These are phyloP conservation scores for Cladosporium sp. DNA, from an alignment of 2,329 filamentous ascomycete genomes.

Conservation along the genomic window DNA sequence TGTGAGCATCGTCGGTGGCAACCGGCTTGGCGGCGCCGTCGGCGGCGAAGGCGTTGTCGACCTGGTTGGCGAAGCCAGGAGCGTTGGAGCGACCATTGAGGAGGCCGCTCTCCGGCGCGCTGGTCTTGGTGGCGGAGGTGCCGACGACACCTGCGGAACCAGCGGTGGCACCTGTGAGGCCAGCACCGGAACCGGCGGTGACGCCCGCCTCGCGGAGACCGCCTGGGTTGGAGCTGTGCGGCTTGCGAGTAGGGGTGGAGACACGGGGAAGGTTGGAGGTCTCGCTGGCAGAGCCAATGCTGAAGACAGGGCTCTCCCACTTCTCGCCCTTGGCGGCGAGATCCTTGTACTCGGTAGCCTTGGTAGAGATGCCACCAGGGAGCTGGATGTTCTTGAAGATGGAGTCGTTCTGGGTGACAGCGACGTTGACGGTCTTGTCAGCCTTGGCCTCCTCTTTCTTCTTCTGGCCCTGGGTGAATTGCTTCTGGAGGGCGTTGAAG, in stretches of 20 bases:
- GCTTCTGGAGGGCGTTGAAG: constrained; percentile 67
- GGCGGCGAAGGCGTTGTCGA: constrained; percentile 38
- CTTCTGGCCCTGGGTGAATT: constrained; percentile 70
- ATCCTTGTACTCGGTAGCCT: constrained; percentile 91
- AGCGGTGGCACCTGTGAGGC: constrained; percentile 13
- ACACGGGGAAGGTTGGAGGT: constrained; percentile 65
- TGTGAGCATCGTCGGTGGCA: constrained; percentile 27
- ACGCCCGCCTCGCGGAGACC: constrained; percentile 13
- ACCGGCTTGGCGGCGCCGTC: constrained; percentile 18
- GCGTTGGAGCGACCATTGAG: constrained; percentile 22
- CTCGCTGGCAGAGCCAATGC: constrained; percentile 71
- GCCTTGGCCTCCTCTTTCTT: constrained; percentile 59
- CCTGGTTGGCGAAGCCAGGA: constrained; percentile 39
- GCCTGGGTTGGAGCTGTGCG: constrained; percentile 43
- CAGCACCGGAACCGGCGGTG: constrained; percentile 6
- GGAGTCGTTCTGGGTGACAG: constrained; percentile 82
- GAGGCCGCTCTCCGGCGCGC: constrained; percentile 14
- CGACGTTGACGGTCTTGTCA: constrained; percentile 74
- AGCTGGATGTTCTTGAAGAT: constrained; percentile 87
- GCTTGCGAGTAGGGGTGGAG: constrained; percentile 54
- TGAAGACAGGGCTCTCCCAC: constrained; percentile 95
- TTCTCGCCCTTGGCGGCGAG: constrained; percentile 81
- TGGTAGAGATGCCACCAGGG: constrained; percentile 83
- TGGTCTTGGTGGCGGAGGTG: constrained; percentile 14
- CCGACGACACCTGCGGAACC: constrained; percentile 14